Base-by-base conservation (phyloP, 78 protist species). In the Tieghemostelium lacteum region DNA sequence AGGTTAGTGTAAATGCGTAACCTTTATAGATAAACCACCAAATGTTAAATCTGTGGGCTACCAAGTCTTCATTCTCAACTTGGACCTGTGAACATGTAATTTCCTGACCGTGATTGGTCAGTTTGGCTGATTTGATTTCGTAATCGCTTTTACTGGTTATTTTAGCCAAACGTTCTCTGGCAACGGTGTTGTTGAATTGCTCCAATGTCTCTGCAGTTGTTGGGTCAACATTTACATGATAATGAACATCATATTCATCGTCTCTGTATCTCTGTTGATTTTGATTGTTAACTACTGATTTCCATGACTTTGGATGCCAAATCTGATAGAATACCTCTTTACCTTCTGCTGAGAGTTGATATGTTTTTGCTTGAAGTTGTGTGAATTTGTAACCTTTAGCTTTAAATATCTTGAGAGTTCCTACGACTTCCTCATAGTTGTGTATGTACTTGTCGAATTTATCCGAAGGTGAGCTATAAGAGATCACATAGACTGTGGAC, bases 361-460 rank as follows among this genome's bases (percentile, higher is more conserved):
- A n/a, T 6, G 52, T 45, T 14, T 14, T 45, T 6, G n/a, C 10
- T 45, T 6, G 10, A 6, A 45, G 6, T 10, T 45, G 52, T 6
- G n/a, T 14, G 22, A 28, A 50, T 71, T 71, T 71, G 29, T 29
- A 71, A 19, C 77, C 77, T 33, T 71, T 71, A 50, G 77, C 49
- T 71, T 24, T 55, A 0, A 50, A 45, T 20, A 24, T 14, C n/a
- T 71, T 52, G 20, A 71, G 50, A 1, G 77, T 50, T 71, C 2
- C 31, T 8, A 45, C 28, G 20, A 20, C 16, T 29, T 71, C 14
- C 1, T 71, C 64, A 3, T 36, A 52, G 2, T 20, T n/a, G 24
- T 16, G 26, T 33, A 71, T 20, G 2, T 28, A 1, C 1, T 28
- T 50, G 1, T 29, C 14, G 33, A 50, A 71, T 17, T 42, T 19